These are phyloP conservation scores for Hypoxylon rickii DNA, from an alignment of 495 filamentous ascomycete genomes.

Conservation along the genomic window DNA sequence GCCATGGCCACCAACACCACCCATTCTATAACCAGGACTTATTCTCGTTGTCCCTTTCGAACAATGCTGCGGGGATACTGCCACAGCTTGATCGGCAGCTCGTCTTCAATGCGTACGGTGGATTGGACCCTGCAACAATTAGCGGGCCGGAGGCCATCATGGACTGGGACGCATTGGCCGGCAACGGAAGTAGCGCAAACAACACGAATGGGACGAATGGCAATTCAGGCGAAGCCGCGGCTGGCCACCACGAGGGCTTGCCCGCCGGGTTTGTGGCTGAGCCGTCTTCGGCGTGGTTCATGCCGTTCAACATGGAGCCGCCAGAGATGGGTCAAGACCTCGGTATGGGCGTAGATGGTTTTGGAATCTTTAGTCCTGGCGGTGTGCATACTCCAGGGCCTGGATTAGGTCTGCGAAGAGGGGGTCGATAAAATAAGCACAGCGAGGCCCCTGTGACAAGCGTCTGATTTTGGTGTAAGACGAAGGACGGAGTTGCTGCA, in stretches of 20 bases:
- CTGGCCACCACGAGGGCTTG: constrained; percentile 28
- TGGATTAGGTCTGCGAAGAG: constrained; percentile 30
- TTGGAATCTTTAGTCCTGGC: constrained; percentile 47
- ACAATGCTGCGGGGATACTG: constrained; percentile 47
- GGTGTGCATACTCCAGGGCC: constrained; percentile 32
- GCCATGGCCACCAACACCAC: constrained; percentile 42
- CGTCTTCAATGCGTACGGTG: constrained; percentile 76
- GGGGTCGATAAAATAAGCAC: constrained; percentile 21
- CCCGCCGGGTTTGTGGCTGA: constrained; percentile 43
- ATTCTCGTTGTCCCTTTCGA: constrained; percentile 47
- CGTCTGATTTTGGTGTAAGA: neutral
- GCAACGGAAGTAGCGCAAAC: constrained; percentile 53
- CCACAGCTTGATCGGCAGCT: constrained; percentile 76
- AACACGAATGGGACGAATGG: constrained; percentile 62
- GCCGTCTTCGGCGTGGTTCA: constrained; percentile 83
- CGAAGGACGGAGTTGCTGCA: neutral
- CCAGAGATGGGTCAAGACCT: constrained; percentile 61
- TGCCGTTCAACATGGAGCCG: constrained; percentile 91
- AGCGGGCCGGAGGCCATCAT: constrained; percentile 39
- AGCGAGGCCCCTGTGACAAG: neutral
- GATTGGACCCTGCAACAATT: constrained; percentile 55
- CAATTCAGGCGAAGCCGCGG: constrained; percentile 41
- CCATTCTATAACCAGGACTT: constrained; percentile 54
- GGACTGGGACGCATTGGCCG: constrained; percentile 40
- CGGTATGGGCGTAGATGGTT: constrained; percentile 44